Base-by-base conservation (phyloP, 805 yeast species). In the Kazachstania taianensis region DNA sequence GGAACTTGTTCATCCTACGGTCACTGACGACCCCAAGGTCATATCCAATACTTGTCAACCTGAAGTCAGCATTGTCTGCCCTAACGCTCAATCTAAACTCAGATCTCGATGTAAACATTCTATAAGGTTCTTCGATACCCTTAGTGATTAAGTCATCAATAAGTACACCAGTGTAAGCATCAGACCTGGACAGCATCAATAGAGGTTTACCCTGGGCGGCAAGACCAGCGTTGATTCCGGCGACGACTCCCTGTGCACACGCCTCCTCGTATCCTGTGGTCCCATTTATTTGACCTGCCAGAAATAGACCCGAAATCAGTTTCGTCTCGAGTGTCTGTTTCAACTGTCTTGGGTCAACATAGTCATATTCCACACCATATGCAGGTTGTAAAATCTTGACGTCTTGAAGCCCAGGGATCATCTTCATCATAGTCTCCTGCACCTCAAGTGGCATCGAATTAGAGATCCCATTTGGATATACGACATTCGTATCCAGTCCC, bases 241-340 rank as follows among this genome's bases (percentile, higher is more conserved):
- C 98, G 30, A 92, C 62, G 36, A 85, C 69, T 1, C 99, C 99
- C 52, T 92, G 98, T 0, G 97, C 81, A 2, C 96, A 95, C 0
- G 99, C 99, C 55, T 92, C 99, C 62, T 92, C 99, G 50, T 92
- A 92, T 0, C 99, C 99, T 0, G 99, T 92, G 0, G 99, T 92
- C 23, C 99, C 99, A 53, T 92, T 92, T 28, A 92, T 92, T 57
- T 92, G 99, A 1, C 99, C 99, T 0, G 98, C 99, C 30, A 92
- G 63, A 55, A 62, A 92, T 25, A 92, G 59, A 0, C 96, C 96
- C 8, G 68, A 61, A 2, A 92, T 75, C 3, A 71, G 57, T 49
- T 84, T 86, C 0, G 97, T 84, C 52, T 89, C 95, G 32, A 92
- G 59, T 0, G 94, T 81, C 30, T 67, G 70, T 36, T 69, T 68